These are phyloP conservation scores for Anastatica hierochuntica DNA, from an alignment of 345 rosid genomes.

Conservation along the genomic window DNA sequence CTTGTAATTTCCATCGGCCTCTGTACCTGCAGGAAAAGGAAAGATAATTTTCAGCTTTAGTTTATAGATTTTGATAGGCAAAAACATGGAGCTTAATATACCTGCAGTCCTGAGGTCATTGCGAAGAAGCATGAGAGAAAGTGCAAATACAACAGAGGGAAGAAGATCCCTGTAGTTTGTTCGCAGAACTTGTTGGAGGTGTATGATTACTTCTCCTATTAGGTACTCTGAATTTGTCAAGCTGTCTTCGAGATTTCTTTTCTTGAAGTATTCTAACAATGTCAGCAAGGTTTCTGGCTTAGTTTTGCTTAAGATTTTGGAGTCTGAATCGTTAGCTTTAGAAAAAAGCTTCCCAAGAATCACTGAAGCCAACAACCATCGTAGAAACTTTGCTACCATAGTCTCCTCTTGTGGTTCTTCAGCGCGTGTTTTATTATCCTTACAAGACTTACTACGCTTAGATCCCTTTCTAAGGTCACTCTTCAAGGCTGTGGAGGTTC, in stretches of 20 bases:
- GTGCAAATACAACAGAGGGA: constrained; percentile 60
- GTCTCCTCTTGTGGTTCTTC: constrained; percentile 45
- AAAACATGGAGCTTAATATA: background rate
- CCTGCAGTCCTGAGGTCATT: constrained; percentile 34
- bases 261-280: constrained; percentile 33
- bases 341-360: constrained; percentile 51
- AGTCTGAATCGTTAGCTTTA: constrained; percentile 16
- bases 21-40: constrained; percentile 25
- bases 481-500: constrained; percentile 50
- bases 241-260: constrained; percentile 21
- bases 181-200: constrained; percentile 57
- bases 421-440: constrained; percentile 7
- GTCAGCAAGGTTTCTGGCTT: constrained; percentile 32
- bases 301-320: constrained; percentile 20
- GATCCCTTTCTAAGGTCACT: constrained; percentile 30
- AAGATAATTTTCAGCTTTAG: background rate
- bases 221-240: constrained; percentile 26
- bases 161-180: constrained; percentile 31
- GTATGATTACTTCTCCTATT: constrained; percentile 41
- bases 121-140: constrained; percentile 41
- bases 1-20: constrained; percentile 9
- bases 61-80: background rate
- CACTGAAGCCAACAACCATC: constrained; percentile 78
- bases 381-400: constrained; percentile 54
- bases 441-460: constrained; percentile 17